These are phyloP conservation scores for Brettanomyces custersianus DNA, from an alignment of 805 yeast genomes.

Conservation along the genomic window DNA sequence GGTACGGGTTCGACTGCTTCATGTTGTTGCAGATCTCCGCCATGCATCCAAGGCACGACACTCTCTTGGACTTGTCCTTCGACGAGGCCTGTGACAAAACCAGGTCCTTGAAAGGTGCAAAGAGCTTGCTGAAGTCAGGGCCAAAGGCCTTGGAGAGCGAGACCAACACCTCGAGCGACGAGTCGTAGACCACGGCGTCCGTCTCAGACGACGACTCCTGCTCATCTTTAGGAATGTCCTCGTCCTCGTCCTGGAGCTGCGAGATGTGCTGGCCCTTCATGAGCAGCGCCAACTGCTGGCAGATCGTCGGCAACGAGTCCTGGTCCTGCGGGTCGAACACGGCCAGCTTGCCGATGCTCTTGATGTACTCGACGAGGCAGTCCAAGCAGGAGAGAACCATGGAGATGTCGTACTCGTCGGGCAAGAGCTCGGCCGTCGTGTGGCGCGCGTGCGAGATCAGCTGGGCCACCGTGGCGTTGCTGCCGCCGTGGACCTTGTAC, in stretches of 20 bases:
- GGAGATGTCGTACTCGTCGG: conserved; percentile 74
- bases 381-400: conserved; percentile 78
- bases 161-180: conserved; percentile 79
- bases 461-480: conserved; percentile 46
- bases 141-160: conserved; percentile 71
- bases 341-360: conserved; percentile 65
- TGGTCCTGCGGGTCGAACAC: conserved; percentile 52
- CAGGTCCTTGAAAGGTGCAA: conserved; percentile 60
- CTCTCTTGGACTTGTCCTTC: conserved; percentile 66
- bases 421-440: conserved; percentile 51
- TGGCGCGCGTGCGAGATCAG: conserved; percentile 61
- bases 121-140: conserved; percentile 63
- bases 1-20: conserved; percentile 55
- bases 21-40: conserved; percentile 83
- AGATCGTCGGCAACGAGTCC: conserved; percentile 52
- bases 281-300: conserved; percentile 61
- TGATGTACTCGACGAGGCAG: conserved; percentile 57
- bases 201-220: conserved; percentile 41
- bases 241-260: conserved; percentile 59
- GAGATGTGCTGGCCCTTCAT: conserved; percentile 78
- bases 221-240: conserved; percentile 26
- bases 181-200: conserved; percentile 69
- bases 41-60: conserved; percentile 76
- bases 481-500: conserved; percentile 41
- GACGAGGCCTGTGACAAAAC: conserved; percentile 49